phyloP scores from a whole-genome alignment of 257 asterid species.

The Solanum etuberosum region DNA sequence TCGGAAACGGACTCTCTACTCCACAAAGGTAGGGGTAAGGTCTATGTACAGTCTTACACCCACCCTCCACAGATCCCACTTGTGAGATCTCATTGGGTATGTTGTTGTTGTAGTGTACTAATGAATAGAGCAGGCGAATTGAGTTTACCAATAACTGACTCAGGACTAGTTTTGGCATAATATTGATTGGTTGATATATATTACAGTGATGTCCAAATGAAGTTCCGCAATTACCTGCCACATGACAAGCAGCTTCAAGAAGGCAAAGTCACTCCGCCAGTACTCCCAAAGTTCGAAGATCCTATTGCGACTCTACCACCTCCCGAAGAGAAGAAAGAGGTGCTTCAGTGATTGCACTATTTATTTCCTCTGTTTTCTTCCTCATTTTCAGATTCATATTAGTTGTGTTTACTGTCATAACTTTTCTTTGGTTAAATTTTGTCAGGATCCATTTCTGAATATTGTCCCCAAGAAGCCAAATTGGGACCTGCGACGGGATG shows the following conservation, averaged over 20 bases:
- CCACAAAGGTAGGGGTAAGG: neutral
- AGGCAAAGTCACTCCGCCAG: conserved; percentile 86
- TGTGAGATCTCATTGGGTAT: neutral
- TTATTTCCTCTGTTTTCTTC: neutral
- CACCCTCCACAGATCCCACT: neutral
- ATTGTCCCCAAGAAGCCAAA: conserved; percentile 97
- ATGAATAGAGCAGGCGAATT: neutral
- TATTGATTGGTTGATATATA: neutral
- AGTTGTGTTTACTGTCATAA: neutral
- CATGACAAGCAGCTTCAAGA: conserved; percentile 94
- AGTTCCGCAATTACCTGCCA: conserved; percentile 93
- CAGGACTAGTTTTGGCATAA: neutral
- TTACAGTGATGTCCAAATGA: conserved; percentile 59
- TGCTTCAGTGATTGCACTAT: conserved; percentile 2
- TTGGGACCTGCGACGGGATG: conserved; percentile 95
- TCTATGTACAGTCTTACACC: neutral
- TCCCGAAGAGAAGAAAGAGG: conserved; percentile 75
- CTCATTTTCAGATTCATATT: neutral
- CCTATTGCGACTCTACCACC: conserved; percentile 57
- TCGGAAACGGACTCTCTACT: neutral
- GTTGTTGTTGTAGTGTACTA: neutral
- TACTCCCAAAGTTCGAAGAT: conserved; percentile 79
- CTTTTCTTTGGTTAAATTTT: neutral
- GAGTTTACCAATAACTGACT: neutral
- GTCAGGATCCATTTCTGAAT: conserved; percentile 82